Base-by-base conservation (phyloP, 495 filamentous ascomycete species). In the Aspergillus bridgeri region DNA sequence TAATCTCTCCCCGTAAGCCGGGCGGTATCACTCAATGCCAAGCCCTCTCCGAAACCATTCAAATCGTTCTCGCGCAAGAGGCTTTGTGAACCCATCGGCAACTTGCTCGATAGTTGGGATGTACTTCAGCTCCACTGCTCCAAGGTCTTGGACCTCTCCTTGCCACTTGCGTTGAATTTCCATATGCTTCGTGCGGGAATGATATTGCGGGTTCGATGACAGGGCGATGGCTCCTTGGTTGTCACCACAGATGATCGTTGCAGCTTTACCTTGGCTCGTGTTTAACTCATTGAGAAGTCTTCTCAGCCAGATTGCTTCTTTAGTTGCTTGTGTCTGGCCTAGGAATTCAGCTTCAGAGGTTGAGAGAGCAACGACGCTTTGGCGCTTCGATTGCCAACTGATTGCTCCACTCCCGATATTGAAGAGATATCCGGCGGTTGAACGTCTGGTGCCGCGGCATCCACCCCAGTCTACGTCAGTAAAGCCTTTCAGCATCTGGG, bases 141-240 rank as follows among this genome's bases (percentile, higher is more conserved):
- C 52, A 22, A 4, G 5, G 20, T 53, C 51, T 58, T 69, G 55
- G 47, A 59, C 59, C 49, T 69, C 65, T 60, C 64, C 59, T 57
- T 69, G 53, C 60, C 60, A 67, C 51, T 64, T 67, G 24, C 60
- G 56, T 57, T 69, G 55, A 51, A 70, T 70, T n/a, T 69, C 60
- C 24, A 73, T 72, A 51, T 72, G 66, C 54, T 73, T 73, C 5
- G 58, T 70, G 9, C 63, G 55, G 13, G 42, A 45, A 45, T 73
- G 63, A 33, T 64, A 70, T 57, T 69, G 49, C 5, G 67, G 69
- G 57, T 75, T 72, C 33, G 58, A 57, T 6, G 67, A 18, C 3
- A 69, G 49, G 5, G 58, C 51, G 17, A 75, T 67, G 27, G 72
- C 70, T 42, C 57, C 67, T 56, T 70, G 57, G 48, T 73, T 71